A percentile compares a stretch with the other conserved stretches of the same genome.
These are phyloP conservation scores for Mitragyna speciosa DNA, from an alignment of 257 asterid species.

Conservation along the genomic window DNA sequence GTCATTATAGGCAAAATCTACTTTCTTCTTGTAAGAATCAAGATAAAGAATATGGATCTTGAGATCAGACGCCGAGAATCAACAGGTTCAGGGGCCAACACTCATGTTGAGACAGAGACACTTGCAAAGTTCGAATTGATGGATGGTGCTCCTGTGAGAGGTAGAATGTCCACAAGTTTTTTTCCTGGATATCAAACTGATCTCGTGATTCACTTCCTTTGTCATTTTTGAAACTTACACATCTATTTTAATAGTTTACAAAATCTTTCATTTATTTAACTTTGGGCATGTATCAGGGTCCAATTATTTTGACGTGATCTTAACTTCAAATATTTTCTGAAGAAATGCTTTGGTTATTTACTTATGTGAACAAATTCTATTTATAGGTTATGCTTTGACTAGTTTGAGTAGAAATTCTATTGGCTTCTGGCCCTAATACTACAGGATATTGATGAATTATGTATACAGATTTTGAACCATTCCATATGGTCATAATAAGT, in stretches of 20 bases:
- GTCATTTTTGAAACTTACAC: no score
- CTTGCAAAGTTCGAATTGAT: conserved; percentile 96
- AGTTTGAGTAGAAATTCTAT: not conserved
- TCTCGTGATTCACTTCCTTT: not conserved
- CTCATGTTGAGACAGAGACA: conserved; percentile 98
- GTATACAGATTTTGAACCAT: not conserved
- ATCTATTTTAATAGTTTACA: not conserved
- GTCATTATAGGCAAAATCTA: conserved; percentile 92
- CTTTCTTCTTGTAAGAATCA: conserved; percentile 93
- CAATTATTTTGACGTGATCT: not conserved
- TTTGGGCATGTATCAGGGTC: not conserved
- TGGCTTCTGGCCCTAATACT: not conserved
- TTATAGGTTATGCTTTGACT: not conserved
- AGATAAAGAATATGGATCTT: conserved; percentile 97
- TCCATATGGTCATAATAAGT: not conserved
- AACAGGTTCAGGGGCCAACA: conserved; percentile 91
- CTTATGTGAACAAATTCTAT: not conserved
- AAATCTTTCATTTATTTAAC: not conserved
- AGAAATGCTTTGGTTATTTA: not conserved
- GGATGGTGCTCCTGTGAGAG: conserved; percentile 99
- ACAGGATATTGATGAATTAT: not conserved
- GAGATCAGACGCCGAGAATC: conserved; percentile 96
- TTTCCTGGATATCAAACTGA: not conserved
- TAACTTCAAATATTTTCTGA: not conserved
- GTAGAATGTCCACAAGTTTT: conserved; percentile 28